These are phyloP conservation scores for Sporobolomyces pararoseus DNA, from an alignment of 768 basidiomycete species.

Conservation along the genomic window DNA sequence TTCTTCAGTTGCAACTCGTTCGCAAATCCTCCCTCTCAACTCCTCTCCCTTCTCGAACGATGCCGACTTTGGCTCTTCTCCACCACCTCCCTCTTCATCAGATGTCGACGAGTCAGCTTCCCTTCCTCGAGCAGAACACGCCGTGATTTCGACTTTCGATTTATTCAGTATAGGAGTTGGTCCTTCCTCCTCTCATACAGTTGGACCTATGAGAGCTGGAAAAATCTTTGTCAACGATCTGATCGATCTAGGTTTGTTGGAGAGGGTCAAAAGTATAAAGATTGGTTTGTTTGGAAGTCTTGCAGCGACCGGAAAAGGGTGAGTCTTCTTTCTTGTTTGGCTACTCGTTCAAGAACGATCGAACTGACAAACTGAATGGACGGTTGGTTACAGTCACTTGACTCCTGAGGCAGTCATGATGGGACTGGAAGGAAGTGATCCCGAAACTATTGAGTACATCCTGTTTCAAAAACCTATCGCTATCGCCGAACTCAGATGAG, in stretches of 20 bases:
- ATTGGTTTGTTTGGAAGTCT: constrained; percentile 88
- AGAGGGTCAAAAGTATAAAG: constrained; percentile 75
- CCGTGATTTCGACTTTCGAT: constrained; percentile 40
- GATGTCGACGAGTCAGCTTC: neutral
- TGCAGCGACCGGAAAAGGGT: constrained; percentile 70
- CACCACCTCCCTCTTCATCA: neutral
- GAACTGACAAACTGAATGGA: no score
- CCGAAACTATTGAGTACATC: constrained; percentile 86
- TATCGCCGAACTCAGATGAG: neutral
- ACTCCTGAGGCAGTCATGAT: constrained; percentile 47
- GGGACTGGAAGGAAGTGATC: constrained; percentile 56
- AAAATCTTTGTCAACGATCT: constrained; percentile 55
- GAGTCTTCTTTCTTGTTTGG: no score
- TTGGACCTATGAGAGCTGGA: constrained; percentile 78
- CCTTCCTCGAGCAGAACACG: constrained; percentile 59
- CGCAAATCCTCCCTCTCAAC: neutral
- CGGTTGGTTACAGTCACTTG: constrained; percentile 47
- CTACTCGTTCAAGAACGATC: no score
- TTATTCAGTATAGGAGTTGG: constrained; percentile 50
- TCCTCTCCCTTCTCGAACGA: neutral
- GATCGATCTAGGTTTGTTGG: constrained; percentile 62
- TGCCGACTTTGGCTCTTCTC: neutral
- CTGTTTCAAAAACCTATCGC: constrained; percentile 47
- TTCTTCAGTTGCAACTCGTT: neutral
- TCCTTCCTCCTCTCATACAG: constrained; percentile 64